Evolutionary conservation across 768 basidiomycete species (phyloP).

Genomic region (Pulveroboletus frians): DNA sequence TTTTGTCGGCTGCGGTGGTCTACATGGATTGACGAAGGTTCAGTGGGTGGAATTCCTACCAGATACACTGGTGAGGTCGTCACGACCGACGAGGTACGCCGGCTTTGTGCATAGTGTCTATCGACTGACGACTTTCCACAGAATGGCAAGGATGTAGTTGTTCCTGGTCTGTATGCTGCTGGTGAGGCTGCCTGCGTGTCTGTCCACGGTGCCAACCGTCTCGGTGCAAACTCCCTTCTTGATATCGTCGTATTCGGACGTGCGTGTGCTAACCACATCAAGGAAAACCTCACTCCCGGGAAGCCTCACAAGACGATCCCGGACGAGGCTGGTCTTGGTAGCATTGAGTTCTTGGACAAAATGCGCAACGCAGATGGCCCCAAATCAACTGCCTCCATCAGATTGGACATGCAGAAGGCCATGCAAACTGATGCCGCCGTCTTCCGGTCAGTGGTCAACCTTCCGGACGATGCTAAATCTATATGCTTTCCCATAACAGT

Average conservation of each 20-base stretch:
- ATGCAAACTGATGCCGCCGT: constrained; percentile 99
- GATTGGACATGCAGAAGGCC: constrained; percentile 96
- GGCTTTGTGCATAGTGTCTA: not conserved
- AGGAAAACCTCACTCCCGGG: constrained; percentile 82
- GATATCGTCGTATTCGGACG: constrained; percentile 99
- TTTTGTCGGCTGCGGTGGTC: constrained; percentile 7
- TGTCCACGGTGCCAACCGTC: constrained; percentile 98
- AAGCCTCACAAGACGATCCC: constrained; percentile 86
- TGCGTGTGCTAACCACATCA: constrained; percentile 98
- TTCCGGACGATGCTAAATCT: constrained; percentile 1
- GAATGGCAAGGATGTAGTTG: constrained; percentile 87
- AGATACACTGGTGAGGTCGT: constrained; percentile 97
- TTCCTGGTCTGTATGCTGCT: constrained; percentile 96
- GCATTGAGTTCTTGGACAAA: constrained; percentile 84
- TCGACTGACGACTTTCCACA: constrained; percentile 15
- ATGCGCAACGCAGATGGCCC: constrained; percentile 79
- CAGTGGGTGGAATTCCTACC: constrained; percentile 99
- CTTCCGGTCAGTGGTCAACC: constrained; percentile 58
- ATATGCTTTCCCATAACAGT: constrained; percentile 34
- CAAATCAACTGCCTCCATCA: constrained; percentile 82
- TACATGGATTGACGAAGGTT: constrained; percentile 12
- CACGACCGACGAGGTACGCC: constrained; percentile 63
- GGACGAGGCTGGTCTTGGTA: constrained; percentile 78
- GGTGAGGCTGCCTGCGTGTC: constrained; percentile 99
- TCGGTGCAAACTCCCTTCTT: constrained; percentile 97